Evolutionary conservation across 306 rosid genomes (phyloP).

Genomic region (Castanea crenata): DNA sequence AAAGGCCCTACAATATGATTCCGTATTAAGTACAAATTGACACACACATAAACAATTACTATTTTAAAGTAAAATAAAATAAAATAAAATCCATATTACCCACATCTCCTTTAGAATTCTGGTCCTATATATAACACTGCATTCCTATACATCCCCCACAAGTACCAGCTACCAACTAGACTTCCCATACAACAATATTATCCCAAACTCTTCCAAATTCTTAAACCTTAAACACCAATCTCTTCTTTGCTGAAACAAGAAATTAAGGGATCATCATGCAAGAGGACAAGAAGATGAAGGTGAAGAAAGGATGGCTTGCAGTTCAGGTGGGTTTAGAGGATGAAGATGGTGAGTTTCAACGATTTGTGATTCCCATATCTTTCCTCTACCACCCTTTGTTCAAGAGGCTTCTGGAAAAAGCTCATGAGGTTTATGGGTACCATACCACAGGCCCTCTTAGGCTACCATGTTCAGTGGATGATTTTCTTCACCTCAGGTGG

Average conservation of each 20-base stretch:
- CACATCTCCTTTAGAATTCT: constrained; percentile 1
- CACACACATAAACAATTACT: background rate
- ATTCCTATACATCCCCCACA: constrained; percentile 5
- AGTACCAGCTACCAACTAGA: background rate
- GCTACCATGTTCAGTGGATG: constrained; percentile 72
- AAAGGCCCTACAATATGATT: background rate
- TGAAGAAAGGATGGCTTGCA: constrained; percentile 67
- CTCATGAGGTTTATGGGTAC: constrained; percentile 67
- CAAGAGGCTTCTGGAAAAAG: constrained; percentile 56
- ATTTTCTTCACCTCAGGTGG: constrained; percentile 65
- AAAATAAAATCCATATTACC: background rate
- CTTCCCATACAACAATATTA: background rate
- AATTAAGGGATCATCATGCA: background rate
- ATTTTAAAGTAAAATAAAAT: background rate
- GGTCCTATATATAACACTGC: constrained; percentile 2
- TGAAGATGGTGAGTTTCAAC: constrained; percentile 40
- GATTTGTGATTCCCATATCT: constrained; percentile 55
- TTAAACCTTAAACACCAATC: background rate
- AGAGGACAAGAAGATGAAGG: constrained; percentile 59
- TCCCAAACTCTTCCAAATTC: background rate
- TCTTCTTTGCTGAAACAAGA: background rate
- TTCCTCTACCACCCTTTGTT: constrained; percentile 69
- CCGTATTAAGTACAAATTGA: constrained; percentile 9
- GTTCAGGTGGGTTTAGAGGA: constrained; percentile 67
- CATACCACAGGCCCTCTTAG: constrained; percentile 68